Conservation (phyloP, 345 rosid genomes). For the Murraya koenigii region DNA sequence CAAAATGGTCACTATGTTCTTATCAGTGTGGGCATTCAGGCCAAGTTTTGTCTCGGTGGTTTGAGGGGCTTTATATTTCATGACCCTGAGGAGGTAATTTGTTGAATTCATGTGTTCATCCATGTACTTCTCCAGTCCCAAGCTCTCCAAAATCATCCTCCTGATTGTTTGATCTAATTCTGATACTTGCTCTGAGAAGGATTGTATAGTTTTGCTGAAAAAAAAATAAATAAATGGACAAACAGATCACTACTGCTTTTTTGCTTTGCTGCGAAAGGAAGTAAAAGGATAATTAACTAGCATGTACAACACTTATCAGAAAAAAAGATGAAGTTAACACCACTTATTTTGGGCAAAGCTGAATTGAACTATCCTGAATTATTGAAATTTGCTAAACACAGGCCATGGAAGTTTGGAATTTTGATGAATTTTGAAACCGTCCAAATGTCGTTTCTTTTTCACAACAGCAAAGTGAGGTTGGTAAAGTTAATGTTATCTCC, state of each 20-base stretch:
- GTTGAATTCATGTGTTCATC: conserved; percentile 59
- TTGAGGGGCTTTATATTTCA: conserved; percentile 56
- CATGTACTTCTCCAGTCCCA: conserved; percentile 41
- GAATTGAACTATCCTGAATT: background rate
- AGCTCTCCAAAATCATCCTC: conserved; percentile 48
- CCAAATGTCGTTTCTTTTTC: background rate
- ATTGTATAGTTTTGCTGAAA: conserved; percentile 39
- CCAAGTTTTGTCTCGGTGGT: conserved; percentile 50
- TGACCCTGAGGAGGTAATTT: conserved; percentile 47
- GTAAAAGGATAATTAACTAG: background rate
- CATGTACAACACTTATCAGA: background rate
- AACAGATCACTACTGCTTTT: too few relatives aligned
- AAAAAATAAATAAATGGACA: background rate
- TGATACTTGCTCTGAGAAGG: conserved; percentile 17
- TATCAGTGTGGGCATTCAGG: conserved; percentile 47
- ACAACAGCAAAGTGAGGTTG: background rate
- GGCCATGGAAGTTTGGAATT: background rate
- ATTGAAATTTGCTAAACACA: too few relatives aligned
- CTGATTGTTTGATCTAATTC: too few relatives aligned
- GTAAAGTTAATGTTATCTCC: background rate
- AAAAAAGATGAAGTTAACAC: background rate
- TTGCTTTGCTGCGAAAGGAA: background rate
- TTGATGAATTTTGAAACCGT: background rate
- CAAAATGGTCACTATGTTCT: conserved; percentile 58
- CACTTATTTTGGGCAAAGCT: background rate